Evolutionary conservation across 257 asterid species (phyloP).

Genomic region (Solanum chaucha): DNA sequence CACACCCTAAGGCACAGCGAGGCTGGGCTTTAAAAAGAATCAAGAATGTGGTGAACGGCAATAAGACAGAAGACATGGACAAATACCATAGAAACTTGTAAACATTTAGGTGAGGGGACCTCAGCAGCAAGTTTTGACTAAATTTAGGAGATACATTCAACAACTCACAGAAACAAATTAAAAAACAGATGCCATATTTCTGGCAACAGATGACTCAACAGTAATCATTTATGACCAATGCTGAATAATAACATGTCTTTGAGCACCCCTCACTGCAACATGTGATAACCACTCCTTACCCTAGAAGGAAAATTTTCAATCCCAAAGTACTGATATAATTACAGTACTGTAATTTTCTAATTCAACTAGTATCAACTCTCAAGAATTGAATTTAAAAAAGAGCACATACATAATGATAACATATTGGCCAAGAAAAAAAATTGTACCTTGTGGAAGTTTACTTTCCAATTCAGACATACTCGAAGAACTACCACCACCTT

Average conservation of each 20-base stretch:
- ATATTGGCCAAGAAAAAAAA: not conserved
- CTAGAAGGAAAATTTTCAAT: not conserved
- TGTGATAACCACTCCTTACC: not conserved
- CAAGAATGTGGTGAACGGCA: not conserved
- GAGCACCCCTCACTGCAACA: not conserved
- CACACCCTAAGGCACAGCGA: not conserved
- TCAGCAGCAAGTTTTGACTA: not conserved
- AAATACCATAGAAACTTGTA: not conserved
- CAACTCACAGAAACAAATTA: not conserved
- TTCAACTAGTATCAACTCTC: not conserved
- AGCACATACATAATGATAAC: not conserved
- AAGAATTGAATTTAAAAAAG: not conserved
- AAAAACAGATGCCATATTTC: not conserved
- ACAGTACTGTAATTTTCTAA: not conserved
- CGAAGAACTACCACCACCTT: conserved; percentile 73
- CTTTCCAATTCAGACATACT: conserved; percentile 51
- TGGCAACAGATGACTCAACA: not conserved
- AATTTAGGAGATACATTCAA: not conserved
- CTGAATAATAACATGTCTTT: not conserved
- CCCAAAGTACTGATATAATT: not conserved
- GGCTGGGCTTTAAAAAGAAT: not conserved
- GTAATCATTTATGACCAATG: not conserved
- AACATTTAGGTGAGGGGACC: not conserved
- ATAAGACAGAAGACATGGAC: not conserved
- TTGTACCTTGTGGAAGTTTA: conserved; percentile 56